Evolutionary conservation across 2,329 filamentous ascomycete species (phyloP), one percentile per base, ranked within the genome.

Genomic region (Lecanicillium sp.): DNA sequence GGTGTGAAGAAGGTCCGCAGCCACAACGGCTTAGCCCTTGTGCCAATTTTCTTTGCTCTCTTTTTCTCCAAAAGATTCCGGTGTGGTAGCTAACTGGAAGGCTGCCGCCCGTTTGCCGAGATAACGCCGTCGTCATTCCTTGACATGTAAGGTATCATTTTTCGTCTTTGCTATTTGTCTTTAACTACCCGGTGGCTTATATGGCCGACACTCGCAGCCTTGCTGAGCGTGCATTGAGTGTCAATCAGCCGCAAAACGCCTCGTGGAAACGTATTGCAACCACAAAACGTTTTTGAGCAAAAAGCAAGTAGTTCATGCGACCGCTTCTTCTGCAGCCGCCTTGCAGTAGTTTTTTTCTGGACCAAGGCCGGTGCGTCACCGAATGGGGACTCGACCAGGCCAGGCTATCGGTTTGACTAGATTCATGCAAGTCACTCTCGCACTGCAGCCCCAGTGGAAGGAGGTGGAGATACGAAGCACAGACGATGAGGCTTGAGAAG

Each of bases 1-100:
- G 46, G 46, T 42, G 39, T 43, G 40, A 11, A 38, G 19, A 49
- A 36, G 33, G 36, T n/a, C 48, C 43, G 42, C 42, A 45, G 48
- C 42, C 42, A 46, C 48, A 46, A 46, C 42, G 43, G 37, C 40
- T 35, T 47, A 37, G 23, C 4, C 4, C 15, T 20, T 33, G 15
- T 9, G 10, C 30, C 21, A 32, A 15, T 44, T 44, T n/a, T n/a
- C n/a, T n/a, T n/a, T n/a, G n/a, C n/a, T n/a, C n/a, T n/a, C n/a
- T n/a, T n/a, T n/a, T n/a, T n/a, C n/a, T 35, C 19, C 17, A 40
- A 11, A 47, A 20, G 32, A 32, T 21, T n/a, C 17, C 36, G 15
- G 32, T 12, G 43, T 26, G 35, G n/a, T n/a, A 38, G 14, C 12
- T 11, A 27, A 19, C 19, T 27, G 24, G 38, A 29, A 17, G 23